Conservation (phyloP, 2,329 filamentous ascomycete species). For the Clarireedia monteithiana region DNA sequence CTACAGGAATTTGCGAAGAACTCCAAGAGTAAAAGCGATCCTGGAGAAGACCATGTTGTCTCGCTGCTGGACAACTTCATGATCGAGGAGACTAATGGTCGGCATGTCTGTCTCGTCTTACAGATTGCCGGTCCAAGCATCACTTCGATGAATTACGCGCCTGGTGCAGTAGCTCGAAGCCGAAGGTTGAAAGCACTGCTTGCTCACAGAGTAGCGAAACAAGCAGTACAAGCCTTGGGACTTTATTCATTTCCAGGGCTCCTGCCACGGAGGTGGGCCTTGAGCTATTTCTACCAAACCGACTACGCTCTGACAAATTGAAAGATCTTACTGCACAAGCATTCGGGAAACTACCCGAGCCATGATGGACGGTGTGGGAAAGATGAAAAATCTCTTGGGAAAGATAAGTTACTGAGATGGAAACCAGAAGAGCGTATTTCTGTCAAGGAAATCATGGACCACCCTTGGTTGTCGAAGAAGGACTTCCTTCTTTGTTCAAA, state of each 20-base stretch:
- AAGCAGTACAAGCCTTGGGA: too few species aligned
- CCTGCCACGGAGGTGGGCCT: slow-evolving; percentile 14
- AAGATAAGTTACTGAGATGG: not conserved
- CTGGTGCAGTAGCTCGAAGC: too few species aligned
- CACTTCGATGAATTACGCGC: not conserved
- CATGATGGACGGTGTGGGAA: not conserved
- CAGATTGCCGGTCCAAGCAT: slow-evolving; percentile 5
- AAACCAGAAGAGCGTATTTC: slow-evolving; percentile 1
- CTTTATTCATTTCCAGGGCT: not conserved
- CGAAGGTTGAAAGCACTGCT: too few species aligned
- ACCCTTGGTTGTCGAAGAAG: not conserved
- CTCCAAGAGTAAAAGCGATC: not conserved
- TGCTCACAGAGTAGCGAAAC: too few species aligned
- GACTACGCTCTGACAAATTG: too few species aligned
- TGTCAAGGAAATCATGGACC: not conserved
- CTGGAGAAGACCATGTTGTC: not conserved
- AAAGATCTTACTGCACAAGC: not conserved
- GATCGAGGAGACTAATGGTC: slow-evolving; percentile 35
- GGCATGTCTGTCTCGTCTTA: slow-evolving; percentile 35
- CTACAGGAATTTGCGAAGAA: not conserved
- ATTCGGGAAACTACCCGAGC: not conserved
- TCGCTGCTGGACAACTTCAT: slow-evolving; percentile 14
- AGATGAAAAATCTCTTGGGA: not conserved
- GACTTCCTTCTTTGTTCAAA: not conserved
- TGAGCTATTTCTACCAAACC: too few species aligned